phyloP scores from a whole-genome alignment of 768 basidiomycete genomes.

The Xanthoconium stramineum region DNA sequence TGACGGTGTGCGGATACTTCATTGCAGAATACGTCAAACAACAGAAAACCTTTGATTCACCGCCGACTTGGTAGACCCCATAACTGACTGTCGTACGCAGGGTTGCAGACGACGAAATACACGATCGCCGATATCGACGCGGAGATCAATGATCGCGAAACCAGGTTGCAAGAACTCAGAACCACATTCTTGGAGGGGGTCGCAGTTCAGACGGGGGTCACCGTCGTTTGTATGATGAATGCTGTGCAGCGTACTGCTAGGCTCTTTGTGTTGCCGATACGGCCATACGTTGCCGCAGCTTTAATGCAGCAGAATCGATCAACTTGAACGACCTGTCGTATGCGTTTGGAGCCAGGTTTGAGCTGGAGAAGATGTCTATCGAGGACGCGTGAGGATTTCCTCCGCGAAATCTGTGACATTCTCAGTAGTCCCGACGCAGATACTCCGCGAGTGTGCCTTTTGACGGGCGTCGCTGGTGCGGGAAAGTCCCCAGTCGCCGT shows the following conservation, averaged over 20 bases:
- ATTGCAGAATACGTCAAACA: neutral
- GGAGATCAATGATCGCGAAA: neutral
- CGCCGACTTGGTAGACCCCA: neutral
- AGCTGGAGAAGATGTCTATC: slow-evolving; percentile 2
- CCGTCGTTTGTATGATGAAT: too few relatives aligned
- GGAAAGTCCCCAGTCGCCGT: too few relatives aligned
- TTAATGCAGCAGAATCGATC: neutral
- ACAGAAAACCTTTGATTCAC: neutral
- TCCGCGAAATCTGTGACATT: neutral
- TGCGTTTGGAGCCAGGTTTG: slow-evolving; percentile 6
- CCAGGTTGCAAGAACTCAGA: neutral
- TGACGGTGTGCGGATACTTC: slow-evolving; percentile 5
- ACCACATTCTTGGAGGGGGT: neutral
- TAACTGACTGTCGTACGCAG: neutral
- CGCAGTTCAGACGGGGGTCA: too few relatives aligned
- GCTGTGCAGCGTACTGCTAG: too few relatives aligned
- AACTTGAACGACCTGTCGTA: neutral
- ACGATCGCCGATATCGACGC: neutral
- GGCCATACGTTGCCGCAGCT: neutral
- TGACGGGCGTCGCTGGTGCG: too few relatives aligned
- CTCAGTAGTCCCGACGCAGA: neutral
- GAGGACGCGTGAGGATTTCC: neutral
- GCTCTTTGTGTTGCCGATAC: too few relatives aligned
- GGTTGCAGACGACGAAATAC: neutral
- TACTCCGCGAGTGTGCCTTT: too few relatives aligned